These are phyloP conservation scores for Setaria viridis DNA, from an alignment of 202 grass and related monocot genomes.

Conservation along the genomic window DNA sequence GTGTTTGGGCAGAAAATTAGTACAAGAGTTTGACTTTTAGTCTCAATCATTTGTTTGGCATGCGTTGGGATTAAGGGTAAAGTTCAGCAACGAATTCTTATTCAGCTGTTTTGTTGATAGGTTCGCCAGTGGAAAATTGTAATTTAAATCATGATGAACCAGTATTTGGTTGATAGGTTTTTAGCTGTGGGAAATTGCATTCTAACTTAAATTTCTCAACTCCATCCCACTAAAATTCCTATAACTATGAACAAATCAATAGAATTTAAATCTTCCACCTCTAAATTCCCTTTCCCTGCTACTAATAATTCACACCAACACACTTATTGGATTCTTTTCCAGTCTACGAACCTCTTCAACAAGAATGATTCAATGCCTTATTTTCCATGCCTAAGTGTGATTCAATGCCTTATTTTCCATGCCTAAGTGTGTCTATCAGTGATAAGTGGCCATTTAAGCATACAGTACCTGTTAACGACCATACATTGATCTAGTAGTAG, in stretches of 20 bases:
- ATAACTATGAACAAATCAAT: neutral
- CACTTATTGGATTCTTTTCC: neutral
- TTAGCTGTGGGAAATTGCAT: too few relatives aligned
- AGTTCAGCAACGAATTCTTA: too few relatives aligned
- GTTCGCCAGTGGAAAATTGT: too few relatives aligned
- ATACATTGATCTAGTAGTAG: neutral
- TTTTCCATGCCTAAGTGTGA: neutral
- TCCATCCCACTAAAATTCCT: neutral
- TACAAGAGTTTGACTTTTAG: too few relatives aligned
- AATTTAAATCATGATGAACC: too few relatives aligned
- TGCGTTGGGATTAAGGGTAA: too few relatives aligned
- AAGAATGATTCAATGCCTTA: neutral
- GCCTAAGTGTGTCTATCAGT: neutral
- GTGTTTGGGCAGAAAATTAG: too few relatives aligned
- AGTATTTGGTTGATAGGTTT: too few relatives aligned
- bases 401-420: neutral
- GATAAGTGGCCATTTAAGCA: conserved; percentile 13
- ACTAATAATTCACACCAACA: neutral
- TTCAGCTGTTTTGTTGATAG: too few relatives aligned
- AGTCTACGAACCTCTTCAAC: neutral
- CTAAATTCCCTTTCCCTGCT: neutral
- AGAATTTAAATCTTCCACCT: neutral
- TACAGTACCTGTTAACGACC: neutral
- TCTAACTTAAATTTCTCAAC: too few relatives aligned
- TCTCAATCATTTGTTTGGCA: too few relatives aligned